Base-by-base conservation (phyloP, 768 basidiomycete species). In the Paxillus rubicundulus region DNA sequence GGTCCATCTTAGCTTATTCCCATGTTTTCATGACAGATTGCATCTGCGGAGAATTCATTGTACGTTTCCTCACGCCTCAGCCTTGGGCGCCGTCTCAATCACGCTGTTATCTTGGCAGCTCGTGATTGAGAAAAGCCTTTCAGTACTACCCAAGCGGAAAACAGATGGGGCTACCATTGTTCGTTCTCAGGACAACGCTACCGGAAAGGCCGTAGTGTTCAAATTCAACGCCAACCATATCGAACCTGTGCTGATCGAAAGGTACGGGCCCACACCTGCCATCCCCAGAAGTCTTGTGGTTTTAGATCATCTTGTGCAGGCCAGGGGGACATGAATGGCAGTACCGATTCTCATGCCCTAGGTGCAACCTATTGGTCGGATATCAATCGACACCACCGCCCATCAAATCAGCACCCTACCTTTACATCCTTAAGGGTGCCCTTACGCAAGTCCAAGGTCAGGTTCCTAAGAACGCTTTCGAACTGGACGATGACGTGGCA, bases 401-500 rank as follows among this genome's bases (percentile, higher is more conserved):
- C 32, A 76, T 78, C 39, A 92, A 89, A 70, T 81, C 83, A 3
- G 86, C 81, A 3, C 82, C 88, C 1, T 94, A 84, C 68, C 61
- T 94, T 34, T 96, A 94, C 66, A 82, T 95, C 49, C 59, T 91
- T 45, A 76, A 82, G 42, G 93, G 93, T 4, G 86, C 90, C 16
- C 77, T 96, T 52, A 92, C 89, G n/a, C 88, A 89, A 62, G 73
- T 87, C 59, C 93, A 96, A 74, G 93, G 93, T 32, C 86, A 92
- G 63, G 72, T 93, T 30, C 93, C 93, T 9, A 70, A 77, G 42
- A 90, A 91, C 57, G 93, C 93, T 6, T 92, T 95, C 62, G 84
- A 87, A 45, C 77, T 80, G 37, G 79, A 79, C 55, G 49, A 41
- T 33, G 37, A 34, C 33, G 24, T 17, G 17, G 50, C 28, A 5